Evolutionary conservation across 2,329 filamentous ascomycete genomes (phyloP), one percentile per base, ranked within the genome.

Genomic region (Aspergillus quadrilineatus): DNA sequence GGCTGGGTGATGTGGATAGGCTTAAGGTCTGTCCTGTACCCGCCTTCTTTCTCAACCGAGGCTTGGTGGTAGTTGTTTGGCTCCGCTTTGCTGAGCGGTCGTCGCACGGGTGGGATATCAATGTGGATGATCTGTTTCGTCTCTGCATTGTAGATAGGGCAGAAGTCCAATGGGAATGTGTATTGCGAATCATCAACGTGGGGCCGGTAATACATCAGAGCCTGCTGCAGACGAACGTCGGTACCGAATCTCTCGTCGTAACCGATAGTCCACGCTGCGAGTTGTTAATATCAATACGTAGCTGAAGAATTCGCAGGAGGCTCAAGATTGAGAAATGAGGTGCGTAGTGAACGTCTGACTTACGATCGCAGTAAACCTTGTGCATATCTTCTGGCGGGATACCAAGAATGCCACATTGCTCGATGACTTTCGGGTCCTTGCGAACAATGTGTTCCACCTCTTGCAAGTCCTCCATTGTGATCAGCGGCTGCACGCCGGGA

Each of bases 151-250:
- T 86, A 96, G 68, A 96, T 95, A 1, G 92, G 92, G 69, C 91
- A 96, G 76, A 97, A 97, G 74, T 97, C 92, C 51, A 97, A 83
- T 0, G 92, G 92, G 69, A 88, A 96, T 39, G 89, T 88, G 74
- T 97, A 97, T 76, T 96, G 92, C 73, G 85, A 90, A 76, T 93
- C 89, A 67, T 96, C 92, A 15, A 88, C 69, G 65, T 93, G 82
- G 3, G 92, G 92, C 14, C 92, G 86, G 74, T 95, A 97, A 80
- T 97, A 97, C 91, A 96, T 96, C 53, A 97, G 79, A 1, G 91
- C 92, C 76, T 97, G 92, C 75, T 97, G 92, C 4, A 96, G 83
- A 53, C 92, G 86, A 43, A 90, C 80, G 43, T 80, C 80, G 70
- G 78, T 93, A 60, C 92, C 92, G 67, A 92, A 94, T 44, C 92